phyloP scores from a whole-genome alignment of 345 rosid genomes.

The Conringia planisiliqua region DNA sequence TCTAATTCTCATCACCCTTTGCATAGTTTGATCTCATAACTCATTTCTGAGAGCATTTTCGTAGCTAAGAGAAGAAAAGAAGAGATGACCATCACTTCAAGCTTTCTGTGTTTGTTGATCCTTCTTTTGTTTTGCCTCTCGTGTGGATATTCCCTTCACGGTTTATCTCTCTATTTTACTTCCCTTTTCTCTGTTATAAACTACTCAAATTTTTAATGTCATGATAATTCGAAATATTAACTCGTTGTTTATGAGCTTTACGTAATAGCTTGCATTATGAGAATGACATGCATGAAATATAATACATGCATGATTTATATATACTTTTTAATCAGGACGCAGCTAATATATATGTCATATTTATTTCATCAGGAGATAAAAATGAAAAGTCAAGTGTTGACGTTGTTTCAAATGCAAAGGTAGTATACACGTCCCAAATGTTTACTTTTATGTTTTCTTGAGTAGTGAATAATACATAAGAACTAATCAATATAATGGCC shows the following conservation, averaged over 20 bases:
- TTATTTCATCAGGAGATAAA: slow-evolving; percentile 15
- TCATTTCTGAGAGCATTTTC: neutral
- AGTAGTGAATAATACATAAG: neutral
- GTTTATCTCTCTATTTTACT: slow-evolving; percentile 9
- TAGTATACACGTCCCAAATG: slow-evolving; percentile 1
- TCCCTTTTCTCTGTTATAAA: neutral
- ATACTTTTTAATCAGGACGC: neutral
- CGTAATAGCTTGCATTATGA: slow-evolving; percentile 7
- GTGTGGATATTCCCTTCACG: slow-evolving; percentile 25
- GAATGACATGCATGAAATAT: neutral
- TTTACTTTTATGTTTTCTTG: neutral
- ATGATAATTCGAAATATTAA: neutral
- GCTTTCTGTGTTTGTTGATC: slow-evolving; percentile 23
- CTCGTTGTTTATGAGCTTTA: neutral
- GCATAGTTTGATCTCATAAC: neutral
- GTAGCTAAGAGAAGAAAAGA: neutral
- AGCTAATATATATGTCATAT: neutral
- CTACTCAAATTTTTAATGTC: neutral
- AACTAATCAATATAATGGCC: neutral
- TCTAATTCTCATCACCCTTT: slow-evolving; percentile 1
- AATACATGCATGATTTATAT: neutral
- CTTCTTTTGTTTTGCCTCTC: slow-evolving; percentile 22
- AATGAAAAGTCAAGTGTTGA: slow-evolving; percentile 15
- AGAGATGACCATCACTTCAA: slow-evolving; percentile 25
- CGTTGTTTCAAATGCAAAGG: slow-evolving; percentile 24